Conservation (phyloP, 2,329 filamentous ascomycete genomes). For the Fusarium temperatum region DNA sequence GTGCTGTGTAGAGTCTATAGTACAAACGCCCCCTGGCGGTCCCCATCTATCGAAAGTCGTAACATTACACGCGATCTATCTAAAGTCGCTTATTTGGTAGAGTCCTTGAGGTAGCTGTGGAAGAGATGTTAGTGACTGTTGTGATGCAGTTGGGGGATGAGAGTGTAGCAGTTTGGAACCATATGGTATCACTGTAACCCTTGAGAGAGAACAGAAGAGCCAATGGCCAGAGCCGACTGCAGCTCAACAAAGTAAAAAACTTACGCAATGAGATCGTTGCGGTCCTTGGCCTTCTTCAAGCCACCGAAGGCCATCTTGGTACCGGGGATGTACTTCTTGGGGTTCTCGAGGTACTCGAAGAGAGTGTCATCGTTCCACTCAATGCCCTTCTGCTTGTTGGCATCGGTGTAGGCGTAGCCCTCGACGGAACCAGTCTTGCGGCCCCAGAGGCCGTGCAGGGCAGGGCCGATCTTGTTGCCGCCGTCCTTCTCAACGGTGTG, state of each 20-base stretch:
- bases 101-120: constrained; percentile 71
- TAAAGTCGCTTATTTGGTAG: constrained; percentile 69
- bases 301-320: constrained; percentile 99
- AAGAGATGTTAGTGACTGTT: constrained; percentile 35
- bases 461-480: constrained; percentile 98
- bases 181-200: not conserved
- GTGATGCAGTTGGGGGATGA: not conserved
- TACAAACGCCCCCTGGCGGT: constrained; percentile 48
- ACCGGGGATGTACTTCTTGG: constrained; percentile 99
- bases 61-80: constrained; percentile 47
- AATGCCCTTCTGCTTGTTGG: constrained; percentile 98
- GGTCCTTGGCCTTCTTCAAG: constrained; percentile 99
- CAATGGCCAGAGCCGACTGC: not conserved
- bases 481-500: constrained; percentile 92
- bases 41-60: constrained; percentile 50
- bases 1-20: constrained; percentile 49
- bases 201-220: not conserved
- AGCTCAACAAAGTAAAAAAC: constrained; percentile 48
- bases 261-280: constrained; percentile 98
- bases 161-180: not conserved
- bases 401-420: constrained; percentile 97
- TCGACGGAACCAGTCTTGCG: constrained; percentile 92
- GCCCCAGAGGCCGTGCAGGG: constrained; percentile 96
- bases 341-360: constrained; percentile 99
- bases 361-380: constrained; percentile 87